Evolutionary conservation across 2,329 filamentous ascomycete species (phyloP).

Genomic region (Ophiosphaerella herpotricha): DNA sequence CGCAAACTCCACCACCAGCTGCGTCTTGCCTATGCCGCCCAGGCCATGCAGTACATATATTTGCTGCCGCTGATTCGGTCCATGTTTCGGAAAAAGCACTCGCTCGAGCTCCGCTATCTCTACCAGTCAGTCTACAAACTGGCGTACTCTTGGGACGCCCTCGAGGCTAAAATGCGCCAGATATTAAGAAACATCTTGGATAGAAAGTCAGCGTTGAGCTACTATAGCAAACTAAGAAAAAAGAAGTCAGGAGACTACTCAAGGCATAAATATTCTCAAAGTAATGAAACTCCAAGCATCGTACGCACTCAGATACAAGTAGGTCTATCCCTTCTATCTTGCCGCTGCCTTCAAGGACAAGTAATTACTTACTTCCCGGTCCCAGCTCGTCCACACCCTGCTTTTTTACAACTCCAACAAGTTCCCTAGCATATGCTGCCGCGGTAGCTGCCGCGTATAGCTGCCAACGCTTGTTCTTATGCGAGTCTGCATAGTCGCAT

Average conservation of each 20-base stretch:
- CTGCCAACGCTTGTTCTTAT: slow-evolving; percentile 14
- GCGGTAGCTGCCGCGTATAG: slow-evolving; percentile 21
- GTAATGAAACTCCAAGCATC: too few species aligned
- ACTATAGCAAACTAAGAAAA: not conserved
- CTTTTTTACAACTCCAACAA: slow-evolving; percentile 1
- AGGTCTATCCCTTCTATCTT: too few species aligned
- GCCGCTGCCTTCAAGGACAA: too few species aligned
- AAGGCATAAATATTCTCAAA: too few species aligned
- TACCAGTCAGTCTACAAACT: slow-evolving; percentile 10
- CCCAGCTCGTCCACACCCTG: slow-evolving; percentile 1
- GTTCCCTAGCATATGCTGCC: slow-evolving; percentile 23
- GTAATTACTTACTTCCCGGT: not conserved
- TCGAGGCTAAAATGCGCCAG: slow-evolving; percentile 22
- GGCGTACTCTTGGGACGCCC: slow-evolving; percentile 17
- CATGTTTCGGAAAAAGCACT: too few species aligned
- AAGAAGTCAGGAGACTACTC: too few species aligned
- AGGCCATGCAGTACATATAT: slow-evolving; percentile 19
- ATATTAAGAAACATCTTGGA: not conserved
- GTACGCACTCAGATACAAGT: too few species aligned
- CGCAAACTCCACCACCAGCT: slow-evolving; percentile 28
- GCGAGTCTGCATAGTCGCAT: slow-evolving; percentile 28
- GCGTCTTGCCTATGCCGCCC: slow-evolving; percentile 34
- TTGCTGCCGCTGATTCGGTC: too few species aligned
- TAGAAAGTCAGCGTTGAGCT: too few species aligned
- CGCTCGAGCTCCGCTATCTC: too few species aligned